Conservation (phyloP, 768 basidiomycete genomes). For the Agrocybe praecox region DNA sequence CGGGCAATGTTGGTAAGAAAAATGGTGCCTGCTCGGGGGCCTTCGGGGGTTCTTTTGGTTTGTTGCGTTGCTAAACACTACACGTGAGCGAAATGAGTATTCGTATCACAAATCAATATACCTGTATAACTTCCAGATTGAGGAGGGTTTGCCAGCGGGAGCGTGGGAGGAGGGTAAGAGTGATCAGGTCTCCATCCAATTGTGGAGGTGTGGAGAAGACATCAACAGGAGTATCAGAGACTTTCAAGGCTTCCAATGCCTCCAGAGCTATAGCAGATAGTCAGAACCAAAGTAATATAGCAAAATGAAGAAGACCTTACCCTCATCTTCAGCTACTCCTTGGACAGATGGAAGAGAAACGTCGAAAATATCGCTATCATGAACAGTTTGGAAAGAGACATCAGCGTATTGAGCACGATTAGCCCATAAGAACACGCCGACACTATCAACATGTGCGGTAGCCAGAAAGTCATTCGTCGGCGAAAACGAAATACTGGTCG, state of each 20-base stretch:
- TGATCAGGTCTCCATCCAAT: slow-evolving; percentile 88
- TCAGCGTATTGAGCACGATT: slow-evolving; percentile 95
- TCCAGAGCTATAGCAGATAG: slow-evolving; percentile 57
- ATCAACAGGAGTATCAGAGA: slow-evolving; percentile 63
- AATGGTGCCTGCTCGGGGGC: slow-evolving; percentile 95
- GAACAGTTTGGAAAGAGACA: slow-evolving; percentile 78
- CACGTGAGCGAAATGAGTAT: neutral
- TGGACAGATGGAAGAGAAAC: slow-evolving; percentile 83
- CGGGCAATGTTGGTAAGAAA: slow-evolving; percentile 92
- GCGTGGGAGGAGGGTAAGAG: slow-evolving; percentile 88
- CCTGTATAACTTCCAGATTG: slow-evolving; percentile 93
- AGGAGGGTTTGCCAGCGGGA: slow-evolving; percentile 97
- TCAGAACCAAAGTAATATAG: neutral
- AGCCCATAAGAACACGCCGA: slow-evolving; percentile 97
- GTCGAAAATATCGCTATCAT: slow-evolving; percentile 72
- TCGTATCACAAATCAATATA: slow-evolving; percentile 29
- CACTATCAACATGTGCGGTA: slow-evolving; percentile 90
- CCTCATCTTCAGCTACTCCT: slow-evolving; percentile 78
- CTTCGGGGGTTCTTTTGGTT: slow-evolving; percentile 95
- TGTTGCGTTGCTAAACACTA: slow-evolving; percentile 81
- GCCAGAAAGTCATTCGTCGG: slow-evolving; percentile 96
- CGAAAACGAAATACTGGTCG: slow-evolving; percentile 90
- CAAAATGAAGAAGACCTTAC: slow-evolving; percentile 39
- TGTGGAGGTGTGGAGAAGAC: slow-evolving; percentile 87
- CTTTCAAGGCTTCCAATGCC: slow-evolving; percentile 63